Evolutionary conservation across 495 filamentous ascomycete species (phyloP), one percentile per base, ranked within the genome.

Genomic region (Penicillium manginii): DNA sequence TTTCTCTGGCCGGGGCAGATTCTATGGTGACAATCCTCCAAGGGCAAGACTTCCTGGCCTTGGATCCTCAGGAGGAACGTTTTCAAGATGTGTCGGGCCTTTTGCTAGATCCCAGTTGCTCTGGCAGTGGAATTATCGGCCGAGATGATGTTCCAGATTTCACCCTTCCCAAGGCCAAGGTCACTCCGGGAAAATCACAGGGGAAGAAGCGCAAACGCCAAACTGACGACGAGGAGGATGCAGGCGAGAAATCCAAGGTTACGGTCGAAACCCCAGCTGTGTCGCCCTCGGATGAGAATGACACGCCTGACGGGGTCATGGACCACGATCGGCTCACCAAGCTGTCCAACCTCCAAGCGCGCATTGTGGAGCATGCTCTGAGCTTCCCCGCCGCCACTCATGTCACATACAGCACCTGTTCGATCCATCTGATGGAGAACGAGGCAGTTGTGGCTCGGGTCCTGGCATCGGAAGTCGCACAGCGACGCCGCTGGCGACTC

Each of bases 341-440:
- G 2, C 78, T 96, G 5, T 88, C 91, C 1, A 81, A 85, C 22
- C 90, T 96, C 21, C 92, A 97, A 68, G 80, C 90, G 17, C 78
- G 81, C 26, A 83, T 96, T 15, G 77, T 97, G 6, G 81, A 88
- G 53, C 92, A 96, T 68, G 93, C 94, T 0, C 85, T 98, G 71
- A 69, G 73, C 22, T 98, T 97, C 61, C 90, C 92, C 0, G 74
- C 80, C n/a, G 92, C 91, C 0, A 78, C 67, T 3, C 88, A 81
- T 64, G 88, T 98, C 39, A 90, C 89, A 0, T 98, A 98, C 68
- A 93, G 89, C 40, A 98, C 94, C 0, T 98, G 94, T 68, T 98
- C 94, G 0, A 78, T 96, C 22, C 84, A 97, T 69, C 77, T 86
- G 1, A 81, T 87, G 37, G 94, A 98, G 70, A 98, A 98, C 66